phyloP scores from a whole-genome alignment of 805 yeast genomes.

The Cyberlindnera mycetangii region DNA sequence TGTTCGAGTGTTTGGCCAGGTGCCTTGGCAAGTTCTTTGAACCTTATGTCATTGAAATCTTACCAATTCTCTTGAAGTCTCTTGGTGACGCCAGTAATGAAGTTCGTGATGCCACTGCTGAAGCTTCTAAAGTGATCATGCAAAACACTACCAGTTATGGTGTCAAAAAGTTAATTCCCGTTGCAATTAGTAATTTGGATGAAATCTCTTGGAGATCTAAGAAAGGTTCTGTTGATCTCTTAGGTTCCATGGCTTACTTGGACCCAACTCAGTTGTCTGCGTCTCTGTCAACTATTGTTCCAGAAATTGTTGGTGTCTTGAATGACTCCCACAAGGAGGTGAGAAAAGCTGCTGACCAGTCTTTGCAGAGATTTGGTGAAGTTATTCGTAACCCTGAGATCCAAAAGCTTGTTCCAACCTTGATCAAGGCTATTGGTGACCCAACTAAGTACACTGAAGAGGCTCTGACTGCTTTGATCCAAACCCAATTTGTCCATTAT shows the following conservation, averaged over 20 bases:
- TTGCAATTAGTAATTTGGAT: constrained; percentile 81
- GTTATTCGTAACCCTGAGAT: constrained; percentile 97
- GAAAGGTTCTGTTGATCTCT: constrained; percentile 91
- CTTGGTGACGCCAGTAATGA: constrained; percentile 84
- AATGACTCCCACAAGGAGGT: constrained; percentile 97
- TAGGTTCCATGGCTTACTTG: constrained; percentile 97
- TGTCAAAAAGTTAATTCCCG: constrained; percentile 84
- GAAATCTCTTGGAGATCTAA: constrained; percentile 95
- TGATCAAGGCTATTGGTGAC: constrained; percentile 92
- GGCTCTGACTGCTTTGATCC: constrained; percentile 81
- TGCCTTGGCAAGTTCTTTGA: constrained; percentile 78
- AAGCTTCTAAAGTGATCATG: constrained; percentile 88
- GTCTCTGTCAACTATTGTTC: constrained; percentile 85
- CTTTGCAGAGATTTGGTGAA: constrained; percentile 90
- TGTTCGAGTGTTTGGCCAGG: constrained; percentile 80
- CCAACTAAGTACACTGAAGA: constrained; percentile 87
- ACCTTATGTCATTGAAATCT: constrained; percentile 87
- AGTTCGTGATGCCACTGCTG: constrained; percentile 86
- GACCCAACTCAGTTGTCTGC: constrained; percentile 93
- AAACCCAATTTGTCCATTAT: constrained; percentile 93
- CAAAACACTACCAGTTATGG: constrained; percentile 88
- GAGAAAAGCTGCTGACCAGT: constrained; percentile 87
- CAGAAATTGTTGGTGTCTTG: constrained; percentile 92
- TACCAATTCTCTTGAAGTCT: constrained; percentile 76
- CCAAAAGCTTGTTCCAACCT: constrained; percentile 80